Base-by-base conservation (phyloP, 164 flowering plant genomes). In the Echeveria elegans region DNA sequence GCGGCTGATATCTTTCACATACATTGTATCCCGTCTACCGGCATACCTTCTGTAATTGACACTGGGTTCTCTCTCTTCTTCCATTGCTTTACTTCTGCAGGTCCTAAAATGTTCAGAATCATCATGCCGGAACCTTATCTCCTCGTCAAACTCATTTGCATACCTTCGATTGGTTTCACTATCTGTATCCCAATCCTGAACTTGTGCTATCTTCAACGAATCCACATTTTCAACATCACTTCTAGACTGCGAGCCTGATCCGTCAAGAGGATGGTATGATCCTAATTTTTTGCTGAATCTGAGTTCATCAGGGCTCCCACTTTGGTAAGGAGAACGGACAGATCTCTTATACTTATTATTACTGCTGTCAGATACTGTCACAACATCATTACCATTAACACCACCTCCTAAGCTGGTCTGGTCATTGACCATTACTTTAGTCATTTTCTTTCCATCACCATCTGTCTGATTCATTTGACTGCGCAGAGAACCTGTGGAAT, bases 201-300 rank as follows among this genome's bases (percentile, higher is more conserved):
- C 14, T 15, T 40, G 65, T 26, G 60, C 31, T 53, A 2, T 7
- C 30, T 26, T 53, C 31, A 63, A 34, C 5, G 26, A 34, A 24
- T 63, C 43, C 29, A 14, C 71, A 34, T 81, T 88, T 52, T 74
- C 76, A 1, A 66, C 4, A 68, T 72, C 32, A 68, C 84, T 84
- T 41, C 31, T 79, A 14, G 87, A 82, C 10, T 72, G 80, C 65
- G 88, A 82, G 66, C 82, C 82, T 24, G 74, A 80, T 74, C 79
- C 73, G 2, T 37, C 70, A 12, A 36, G 4, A 61, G 19, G 18
- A 1, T 61, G 16, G 40, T 0, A 12, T 31, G 56, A 50, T 23
- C 56, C 56, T n/a, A 26, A 21, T 23, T 3, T 53, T 26, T 26
- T 53, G 16, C 79, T 76, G 58, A 11, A 7, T 66, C 34, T 69